Conservation (phyloP, 202 grass and related monocot genomes). For the Setaria viridis region DNA sequence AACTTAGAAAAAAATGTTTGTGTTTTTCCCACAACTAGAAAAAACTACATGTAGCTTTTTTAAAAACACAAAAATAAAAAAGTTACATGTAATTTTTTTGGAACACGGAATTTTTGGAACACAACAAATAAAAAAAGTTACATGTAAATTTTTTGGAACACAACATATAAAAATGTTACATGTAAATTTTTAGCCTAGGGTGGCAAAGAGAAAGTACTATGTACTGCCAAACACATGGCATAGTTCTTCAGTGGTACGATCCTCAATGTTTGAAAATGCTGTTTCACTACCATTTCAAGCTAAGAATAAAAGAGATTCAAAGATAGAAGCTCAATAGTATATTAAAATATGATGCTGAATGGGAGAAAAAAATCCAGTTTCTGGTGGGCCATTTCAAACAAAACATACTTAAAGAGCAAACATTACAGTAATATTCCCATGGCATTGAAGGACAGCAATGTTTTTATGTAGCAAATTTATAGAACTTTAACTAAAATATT, state of each 20-base stretch:
- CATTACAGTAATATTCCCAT: background rate
- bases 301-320: background rate
- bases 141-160: no score
- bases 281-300: background rate
- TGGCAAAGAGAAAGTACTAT: background rate
- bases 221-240: background rate
- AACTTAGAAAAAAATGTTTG: no score
- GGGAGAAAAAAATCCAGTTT: background rate
- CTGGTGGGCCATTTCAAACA: background rate
- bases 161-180: no score
- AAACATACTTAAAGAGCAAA: conserved; percentile 2
- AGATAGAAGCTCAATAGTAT: background rate
- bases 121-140: no score
- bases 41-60: no score
- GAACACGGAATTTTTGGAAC: no score
- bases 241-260: background rate
- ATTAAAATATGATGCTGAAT: background rate
- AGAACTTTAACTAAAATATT: background rate
- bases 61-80: no score
- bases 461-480: background rate
- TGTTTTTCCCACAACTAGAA: no score
- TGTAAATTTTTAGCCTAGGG: no score
- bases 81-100: no score
- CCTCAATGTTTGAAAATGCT: background rate
- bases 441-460: background rate